Percentiles rank a stretch among this genome's conserved stretches.
Conservation (phyloP, 2,329 filamentous ascomycete genomes). For the Colletotrichum magnum region DNA sequence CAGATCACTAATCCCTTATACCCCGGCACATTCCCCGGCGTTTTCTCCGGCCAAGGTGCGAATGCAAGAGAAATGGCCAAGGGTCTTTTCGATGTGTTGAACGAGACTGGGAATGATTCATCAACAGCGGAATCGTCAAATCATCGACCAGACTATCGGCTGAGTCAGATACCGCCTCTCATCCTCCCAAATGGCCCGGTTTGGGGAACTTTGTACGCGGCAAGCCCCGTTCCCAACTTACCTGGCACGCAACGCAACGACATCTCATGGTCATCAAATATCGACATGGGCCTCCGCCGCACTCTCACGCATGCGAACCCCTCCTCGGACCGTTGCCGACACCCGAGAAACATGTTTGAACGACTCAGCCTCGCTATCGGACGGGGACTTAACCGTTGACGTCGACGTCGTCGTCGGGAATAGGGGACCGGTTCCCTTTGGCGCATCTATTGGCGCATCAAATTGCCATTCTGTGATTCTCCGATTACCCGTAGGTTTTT, state of each 20-base stretch:
- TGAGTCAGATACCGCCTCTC: constrained; percentile 14
- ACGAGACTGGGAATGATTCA: background rate
- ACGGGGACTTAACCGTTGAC: background rate
- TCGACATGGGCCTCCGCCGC: no score
- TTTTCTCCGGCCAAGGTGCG: background rate
- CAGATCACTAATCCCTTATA: constrained; percentile 19
- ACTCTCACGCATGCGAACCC: no score
- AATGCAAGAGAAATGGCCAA: background rate
- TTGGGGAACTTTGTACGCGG: background rate
- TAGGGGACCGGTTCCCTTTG: background rate
- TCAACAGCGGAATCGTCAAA: background rate
- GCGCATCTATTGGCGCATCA: no score
- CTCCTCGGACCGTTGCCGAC: constrained; percentile 20
- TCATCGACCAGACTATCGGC: background rate
- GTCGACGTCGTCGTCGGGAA: background rate
- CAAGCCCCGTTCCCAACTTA: background rate
- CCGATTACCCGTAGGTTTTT: background rate
- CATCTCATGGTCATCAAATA: no score
- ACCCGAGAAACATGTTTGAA: constrained; percentile 12
- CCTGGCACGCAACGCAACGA: no score
- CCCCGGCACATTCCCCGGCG: background rate
- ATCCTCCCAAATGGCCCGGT: background rate
- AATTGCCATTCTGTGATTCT: background rate
- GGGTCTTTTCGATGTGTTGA: background rate
- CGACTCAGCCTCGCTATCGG: constrained; percentile 3